Evolutionary conservation across 805 yeast genomes (phyloP).

Genomic region (Ogataea corticis): DNA sequence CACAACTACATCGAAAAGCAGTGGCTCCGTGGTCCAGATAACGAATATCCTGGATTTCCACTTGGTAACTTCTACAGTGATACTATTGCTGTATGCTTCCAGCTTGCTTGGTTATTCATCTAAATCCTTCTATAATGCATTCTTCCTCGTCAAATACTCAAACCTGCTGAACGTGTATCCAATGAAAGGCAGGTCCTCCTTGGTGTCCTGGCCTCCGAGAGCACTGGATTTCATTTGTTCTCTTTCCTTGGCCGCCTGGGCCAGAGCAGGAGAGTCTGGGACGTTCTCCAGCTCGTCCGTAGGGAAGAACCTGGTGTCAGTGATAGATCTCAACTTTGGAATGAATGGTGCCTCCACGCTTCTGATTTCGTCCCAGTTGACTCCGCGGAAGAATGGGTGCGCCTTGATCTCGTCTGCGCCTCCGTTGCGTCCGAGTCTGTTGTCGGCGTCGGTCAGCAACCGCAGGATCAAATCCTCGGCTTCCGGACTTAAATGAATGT

Average conservation of each 20-base stretch:
- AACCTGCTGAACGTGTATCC: constrained; percentile 96
- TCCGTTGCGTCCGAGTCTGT: constrained; percentile 82
- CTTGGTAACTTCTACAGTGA: too few relatives aligned
- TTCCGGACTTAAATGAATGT: constrained; percentile 84
- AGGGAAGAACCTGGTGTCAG: constrained; percentile 97
- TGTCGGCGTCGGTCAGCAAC: constrained; percentile 73
- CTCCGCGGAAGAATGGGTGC: constrained; percentile 95
- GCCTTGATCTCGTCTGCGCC: constrained; percentile 89
- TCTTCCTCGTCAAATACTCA: constrained; percentile 83
- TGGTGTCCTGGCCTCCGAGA: constrained; percentile 46
- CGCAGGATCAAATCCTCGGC: constrained; percentile 83
- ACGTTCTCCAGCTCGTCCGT: constrained; percentile 94
- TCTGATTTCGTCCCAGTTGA: constrained; percentile 87
- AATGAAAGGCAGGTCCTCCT: constrained; percentile 93
- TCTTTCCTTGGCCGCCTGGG: constrained; percentile 65
- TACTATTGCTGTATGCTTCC: too few relatives aligned
- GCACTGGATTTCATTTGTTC: constrained; percentile 50
- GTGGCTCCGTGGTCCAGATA: too few relatives aligned
- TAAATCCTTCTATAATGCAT: constrained; percentile 40
- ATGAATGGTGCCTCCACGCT: constrained; percentile 91
- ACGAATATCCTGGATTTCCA: too few relatives aligned
- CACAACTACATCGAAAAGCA: too few relatives aligned
- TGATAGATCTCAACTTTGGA: constrained; percentile 85
- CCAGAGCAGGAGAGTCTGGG: constrained; percentile 82
- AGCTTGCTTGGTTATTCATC: background rate